Base-by-base conservation (phyloP, 768 basidiomycete species). In the Gautieria morchelliformis region DNA sequence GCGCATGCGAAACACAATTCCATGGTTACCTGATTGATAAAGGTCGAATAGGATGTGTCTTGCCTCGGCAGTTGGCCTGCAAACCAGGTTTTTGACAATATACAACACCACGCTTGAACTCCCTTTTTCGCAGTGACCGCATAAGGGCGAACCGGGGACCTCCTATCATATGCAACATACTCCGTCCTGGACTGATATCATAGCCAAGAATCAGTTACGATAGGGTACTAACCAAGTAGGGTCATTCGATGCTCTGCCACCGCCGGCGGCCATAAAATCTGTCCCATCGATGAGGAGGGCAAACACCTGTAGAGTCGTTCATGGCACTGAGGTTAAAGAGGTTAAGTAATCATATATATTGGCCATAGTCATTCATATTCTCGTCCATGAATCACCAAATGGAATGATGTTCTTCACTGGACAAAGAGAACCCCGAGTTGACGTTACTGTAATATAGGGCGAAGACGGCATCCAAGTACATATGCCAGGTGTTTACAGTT, bases 231-330 rank as follows among this genome's bases (percentile, higher is more conserved):
- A 57, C 47, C 46, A 57, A 11, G 46, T 49, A 20, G 56, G 35
- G n/a, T n/a, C 56, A 30, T 57, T 57, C 14, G 47, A 35, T 35
- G 56, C 46, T 40, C 56, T 49, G n/a, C 45, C 30, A 37, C 56
- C 56, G n/a, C 45, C 30, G 20, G 47, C 56, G 48, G 46, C 53
- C 53, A 45, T 57, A 4, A 22, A 46, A 24, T 57, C 50, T 3
- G 46, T 49, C n/a, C 56, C 56, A 3, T 9, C 20, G 8, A 57
- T 48, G 6, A 14, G 55, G 45, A 22, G 53, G 53, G 22, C n/a
- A 56, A 41, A 57, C 33, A 30, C 47, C 47, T 19, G 56, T 57
- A 19, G 56, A 57, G 24, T 57, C 56, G 30, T 57, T 47, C 56
- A 57, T 57, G 7, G 56, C 56, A 44, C 41, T 45, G 15, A 6